These are phyloP conservation scores for Ottelia alismoides DNA, from an alignment of 106 monocot genomes.

Conservation along the genomic window DNA sequence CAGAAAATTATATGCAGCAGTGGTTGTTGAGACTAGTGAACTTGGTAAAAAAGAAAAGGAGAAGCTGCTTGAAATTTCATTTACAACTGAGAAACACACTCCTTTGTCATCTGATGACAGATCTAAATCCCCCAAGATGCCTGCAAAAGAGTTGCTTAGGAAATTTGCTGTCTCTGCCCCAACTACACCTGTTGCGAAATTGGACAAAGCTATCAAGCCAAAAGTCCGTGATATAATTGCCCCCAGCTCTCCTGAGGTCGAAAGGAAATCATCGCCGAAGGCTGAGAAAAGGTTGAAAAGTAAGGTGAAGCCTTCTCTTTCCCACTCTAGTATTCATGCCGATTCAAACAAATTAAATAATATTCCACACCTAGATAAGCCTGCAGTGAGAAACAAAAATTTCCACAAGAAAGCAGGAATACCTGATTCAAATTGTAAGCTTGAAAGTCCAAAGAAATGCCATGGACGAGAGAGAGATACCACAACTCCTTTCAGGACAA, in stretches of 20 bases:
- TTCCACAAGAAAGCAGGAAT: constrained; percentile 33
- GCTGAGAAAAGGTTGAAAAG: constrained; percentile 18
- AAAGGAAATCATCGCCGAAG: constrained; percentile 6
- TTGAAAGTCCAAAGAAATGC: constrained; percentile 9
- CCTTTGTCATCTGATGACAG: constrained; percentile 4
- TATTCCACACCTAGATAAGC: constrained; percentile 28
- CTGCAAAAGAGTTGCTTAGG: constrained; percentile 3
- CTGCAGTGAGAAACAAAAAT: constrained; percentile 24
- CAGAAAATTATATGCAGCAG: constrained; percentile 46
- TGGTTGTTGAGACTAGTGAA: constrained; percentile 27
- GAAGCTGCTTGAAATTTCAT: constrained; percentile 25
- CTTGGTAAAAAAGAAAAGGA: constrained; percentile 18
- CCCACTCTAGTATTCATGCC: constrained; percentile 5
- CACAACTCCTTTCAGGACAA: constrained; percentile 8
- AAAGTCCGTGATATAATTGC: constrained; percentile 56
- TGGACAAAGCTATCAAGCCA: constrained; percentile 5
- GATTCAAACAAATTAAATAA: constrained; percentile 12
- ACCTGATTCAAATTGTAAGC: constrained; percentile 18
- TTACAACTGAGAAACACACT: constrained; percentile 18
- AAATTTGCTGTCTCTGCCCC: constrained; percentile 13
- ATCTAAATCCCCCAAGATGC: constrained; percentile 1
- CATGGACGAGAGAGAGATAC: constrained; percentile 11
- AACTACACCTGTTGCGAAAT: neutral
- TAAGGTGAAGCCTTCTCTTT: constrained; percentile 15
- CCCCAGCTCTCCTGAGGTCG: constrained; percentile 14